Evolutionary conservation across 768 basidiomycete species (phyloP).

Genomic region (Amanita pallidorosea): DNA sequence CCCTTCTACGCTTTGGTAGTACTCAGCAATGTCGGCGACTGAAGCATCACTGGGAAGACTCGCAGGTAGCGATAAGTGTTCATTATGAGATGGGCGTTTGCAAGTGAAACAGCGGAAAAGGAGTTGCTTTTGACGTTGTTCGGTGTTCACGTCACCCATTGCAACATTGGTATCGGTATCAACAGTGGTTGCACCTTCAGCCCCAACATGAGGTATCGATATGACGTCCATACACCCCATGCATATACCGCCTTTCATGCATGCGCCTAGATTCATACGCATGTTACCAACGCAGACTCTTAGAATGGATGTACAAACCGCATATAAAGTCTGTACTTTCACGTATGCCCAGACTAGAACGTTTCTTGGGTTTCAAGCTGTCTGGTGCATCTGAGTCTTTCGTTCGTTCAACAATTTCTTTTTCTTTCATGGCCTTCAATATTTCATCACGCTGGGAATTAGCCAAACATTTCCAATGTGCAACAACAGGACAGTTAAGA

Average conservation of each 20-base stretch:
- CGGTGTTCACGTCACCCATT: conserved; percentile 22
- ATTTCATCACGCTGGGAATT: conserved; percentile 62
- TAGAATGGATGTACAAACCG: conserved; percentile 18
- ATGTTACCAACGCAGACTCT: neutral
- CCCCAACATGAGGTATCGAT: conserved; percentile 31
- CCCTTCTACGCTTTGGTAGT: conserved; percentile 42
- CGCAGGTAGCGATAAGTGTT: conserved; percentile 47
- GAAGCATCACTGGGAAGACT: conserved; percentile 20
- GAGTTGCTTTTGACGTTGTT: conserved; percentile 24
- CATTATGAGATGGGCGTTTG: conserved; percentile 76
- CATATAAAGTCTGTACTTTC: conserved; percentile 78
- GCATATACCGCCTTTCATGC: conserved; percentile 69
- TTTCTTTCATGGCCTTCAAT: conserved; percentile 47
- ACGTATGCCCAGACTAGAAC: conserved; percentile 31
- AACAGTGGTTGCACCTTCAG: conserved; percentile 1
- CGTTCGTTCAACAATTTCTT: conserved; percentile 31
- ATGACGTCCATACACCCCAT: conserved; percentile 60
- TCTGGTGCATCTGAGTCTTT: conserved; percentile 14
- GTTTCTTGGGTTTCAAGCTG: conserved; percentile 28
- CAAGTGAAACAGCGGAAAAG: conserved; percentile 80
- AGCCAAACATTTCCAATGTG: conserved; percentile 72
- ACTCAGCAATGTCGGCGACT: conserved; percentile 37
- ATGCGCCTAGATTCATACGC: conserved; percentile 27
- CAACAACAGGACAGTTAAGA: conserved; percentile 65
- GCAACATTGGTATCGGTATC: conserved; percentile 2